Percentiles rank a stretch among this genome's conserved stretches.
Evolutionary conservation across 176 grass and related monocot genomes (phyloP).

Genomic region (Lolium rigidum): DNA sequence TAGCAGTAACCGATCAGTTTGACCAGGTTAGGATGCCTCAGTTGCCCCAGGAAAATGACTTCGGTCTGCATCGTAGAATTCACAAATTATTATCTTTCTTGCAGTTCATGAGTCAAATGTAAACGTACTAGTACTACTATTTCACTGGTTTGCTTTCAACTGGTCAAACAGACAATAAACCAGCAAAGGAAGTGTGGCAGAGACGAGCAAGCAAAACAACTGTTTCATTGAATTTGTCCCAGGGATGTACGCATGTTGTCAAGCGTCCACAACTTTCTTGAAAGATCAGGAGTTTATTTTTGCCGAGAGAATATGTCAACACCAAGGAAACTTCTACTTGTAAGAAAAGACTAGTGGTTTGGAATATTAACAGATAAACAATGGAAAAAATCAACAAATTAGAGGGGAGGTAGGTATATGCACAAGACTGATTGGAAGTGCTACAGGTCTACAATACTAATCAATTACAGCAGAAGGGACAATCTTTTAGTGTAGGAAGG

Average conservation of each 20-base stretch:
- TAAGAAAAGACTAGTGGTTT: conserved; percentile 38
- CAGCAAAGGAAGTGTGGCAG: not conserved
- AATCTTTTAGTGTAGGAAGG: not conserved
- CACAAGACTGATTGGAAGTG: not conserved
- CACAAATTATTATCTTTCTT: not conserved
- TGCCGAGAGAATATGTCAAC: conserved; percentile 26
- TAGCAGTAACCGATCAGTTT: conserved; percentile 87
- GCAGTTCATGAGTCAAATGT: not conserved
- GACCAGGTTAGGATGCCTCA: conserved; percentile 75
- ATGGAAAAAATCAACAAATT: not conserved
- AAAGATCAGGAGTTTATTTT: conserved; percentile 1
- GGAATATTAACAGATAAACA: conserved; percentile 22
- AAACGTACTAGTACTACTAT: not conserved
- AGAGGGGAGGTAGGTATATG: not conserved
- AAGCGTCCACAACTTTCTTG: conserved; percentile 10
- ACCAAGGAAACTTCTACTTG: conserved; percentile 16
- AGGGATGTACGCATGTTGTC: not conserved
- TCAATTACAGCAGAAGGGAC: not conserved
- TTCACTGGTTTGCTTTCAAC: not conserved
- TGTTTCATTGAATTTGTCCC: conserved; percentile 35
- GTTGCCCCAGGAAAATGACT: conserved; percentile 63
- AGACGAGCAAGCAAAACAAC: not conserved
- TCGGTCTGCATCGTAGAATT: conserved; percentile 39
- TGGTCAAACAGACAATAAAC: not conserved
- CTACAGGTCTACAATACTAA: conserved; percentile 11